Evolutionary conservation across 2,329 filamentous ascomycete species (phyloP).

Genomic region (Colletotrichum falcatum): DNA sequence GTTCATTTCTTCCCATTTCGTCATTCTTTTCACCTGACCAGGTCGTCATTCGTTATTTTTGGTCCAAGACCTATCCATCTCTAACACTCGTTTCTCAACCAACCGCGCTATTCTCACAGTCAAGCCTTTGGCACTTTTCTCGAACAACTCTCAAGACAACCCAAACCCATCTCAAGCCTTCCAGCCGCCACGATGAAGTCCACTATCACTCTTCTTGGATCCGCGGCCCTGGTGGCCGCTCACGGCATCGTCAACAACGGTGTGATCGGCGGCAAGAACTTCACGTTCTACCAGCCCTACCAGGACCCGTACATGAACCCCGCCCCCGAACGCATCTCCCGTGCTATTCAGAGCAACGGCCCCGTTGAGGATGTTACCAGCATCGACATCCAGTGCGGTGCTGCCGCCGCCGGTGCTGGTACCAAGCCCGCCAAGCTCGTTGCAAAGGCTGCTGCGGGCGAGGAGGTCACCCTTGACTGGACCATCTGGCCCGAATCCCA

Average conservation of each 20-base stretch:
- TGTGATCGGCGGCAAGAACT: constrained; percentile 54
- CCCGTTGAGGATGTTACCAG: constrained; percentile 65
- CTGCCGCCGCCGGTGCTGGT: constrained; percentile 61
- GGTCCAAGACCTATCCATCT: constrained; percentile 31
- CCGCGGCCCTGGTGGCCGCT: constrained; percentile 57
- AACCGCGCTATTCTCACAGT: constrained; percentile 36
- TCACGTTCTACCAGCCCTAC: constrained; percentile 53
- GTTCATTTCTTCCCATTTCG: constrained; percentile 38
- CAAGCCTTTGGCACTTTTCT: constrained; percentile 24
- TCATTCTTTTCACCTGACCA: constrained; percentile 42
- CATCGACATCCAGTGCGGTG: constrained; percentile 68
- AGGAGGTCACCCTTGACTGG: constrained; percentile 66
- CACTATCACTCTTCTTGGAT: constrained; percentile 44
- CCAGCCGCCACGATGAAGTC: constrained; percentile 41
- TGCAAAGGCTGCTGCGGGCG: constrained; percentile 65
- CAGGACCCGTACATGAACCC: constrained; percentile 56
- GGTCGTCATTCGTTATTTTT: constrained; percentile 40
- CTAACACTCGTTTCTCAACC: constrained; percentile 26
- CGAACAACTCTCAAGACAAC: not conserved
- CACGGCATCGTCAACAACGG: constrained; percentile 63
- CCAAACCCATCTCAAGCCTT: not conserved
- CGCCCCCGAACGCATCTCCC: constrained; percentile 64
- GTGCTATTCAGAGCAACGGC: constrained; percentile 68
- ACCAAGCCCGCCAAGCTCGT: constrained; percentile 64
- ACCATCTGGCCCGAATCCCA: constrained; percentile 64